Percentiles rank a stretch among this genome's conserved stretches.
phyloP scores from a whole-genome alignment of 371 early-diverging fungal genomes.

The Mortierella sp. region DNA sequence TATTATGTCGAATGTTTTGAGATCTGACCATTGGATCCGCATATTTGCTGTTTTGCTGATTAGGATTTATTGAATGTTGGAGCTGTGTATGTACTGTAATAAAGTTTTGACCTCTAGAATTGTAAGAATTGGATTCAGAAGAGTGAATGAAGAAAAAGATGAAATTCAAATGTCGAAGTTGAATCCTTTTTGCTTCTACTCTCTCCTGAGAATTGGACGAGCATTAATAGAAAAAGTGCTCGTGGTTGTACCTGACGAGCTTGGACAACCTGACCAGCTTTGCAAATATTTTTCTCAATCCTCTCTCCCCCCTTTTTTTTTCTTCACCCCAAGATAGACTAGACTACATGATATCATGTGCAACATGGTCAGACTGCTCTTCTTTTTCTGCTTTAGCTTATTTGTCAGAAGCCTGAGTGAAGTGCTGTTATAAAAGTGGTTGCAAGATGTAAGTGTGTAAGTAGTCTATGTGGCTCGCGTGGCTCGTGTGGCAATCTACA shows the following conservation, averaged over 20 bases:
- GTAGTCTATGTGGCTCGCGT: no score
- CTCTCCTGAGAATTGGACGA: not conserved
- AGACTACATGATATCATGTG: not conserved
- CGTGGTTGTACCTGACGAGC: conserved; percentile 5
- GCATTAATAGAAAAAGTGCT: not conserved
- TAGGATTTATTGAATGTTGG: not conserved
- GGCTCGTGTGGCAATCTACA: not conserved
- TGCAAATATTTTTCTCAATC: not conserved
- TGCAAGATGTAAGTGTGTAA: no score
- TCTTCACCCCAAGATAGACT: not conserved
- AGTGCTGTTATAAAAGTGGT: no score
- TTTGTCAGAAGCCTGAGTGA: no score
- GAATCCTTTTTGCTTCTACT: not conserved
- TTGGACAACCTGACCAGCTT: not conserved
- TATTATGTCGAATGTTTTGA: conserved; percentile 44
- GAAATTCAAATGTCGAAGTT: not conserved
- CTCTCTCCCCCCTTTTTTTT: conserved; percentile 2
- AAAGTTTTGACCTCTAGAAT: not conserved
- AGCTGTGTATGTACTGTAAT: no score
- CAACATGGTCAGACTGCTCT: not conserved
- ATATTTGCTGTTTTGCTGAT: conserved; percentile 16
- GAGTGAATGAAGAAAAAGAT: not conserved
- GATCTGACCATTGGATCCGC: conserved; percentile 56
- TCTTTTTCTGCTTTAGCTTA: not conserved
- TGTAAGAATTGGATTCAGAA: not conserved